A percentile compares a stretch with the other conserved stretches of the same genome.
Evolutionary conservation across 1,284 basidiomycete genomes (phyloP).

Genomic region (Trametes polyzona): DNA sequence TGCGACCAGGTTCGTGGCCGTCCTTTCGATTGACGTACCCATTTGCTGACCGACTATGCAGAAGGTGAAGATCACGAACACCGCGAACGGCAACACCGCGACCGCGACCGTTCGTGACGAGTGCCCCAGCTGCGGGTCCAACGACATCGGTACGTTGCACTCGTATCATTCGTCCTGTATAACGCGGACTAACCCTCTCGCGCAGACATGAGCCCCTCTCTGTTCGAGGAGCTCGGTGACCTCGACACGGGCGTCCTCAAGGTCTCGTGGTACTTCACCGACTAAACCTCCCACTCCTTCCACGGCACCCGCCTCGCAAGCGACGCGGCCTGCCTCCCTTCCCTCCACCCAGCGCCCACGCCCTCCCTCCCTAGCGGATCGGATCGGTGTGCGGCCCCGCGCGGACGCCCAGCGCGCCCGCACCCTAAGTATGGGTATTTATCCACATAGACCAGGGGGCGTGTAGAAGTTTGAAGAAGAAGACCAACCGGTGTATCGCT

Average conservation of each 20-base stretch:
- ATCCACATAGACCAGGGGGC: conserved; percentile 4
- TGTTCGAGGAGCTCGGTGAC: conserved; percentile 28
- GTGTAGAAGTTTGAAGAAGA: background rate
- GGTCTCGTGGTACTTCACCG: conserved; percentile 28
- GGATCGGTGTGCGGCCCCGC: background rate
- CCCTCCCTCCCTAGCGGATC: conserved; percentile 6
- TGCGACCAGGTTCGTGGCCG: conserved; percentile 18
- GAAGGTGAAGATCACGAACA: conserved; percentile 23
- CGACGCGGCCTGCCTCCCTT: background rate
- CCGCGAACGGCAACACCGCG: conserved; percentile 22
- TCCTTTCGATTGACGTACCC: background rate
- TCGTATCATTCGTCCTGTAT: background rate
- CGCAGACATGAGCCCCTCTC: conserved; percentile 31
- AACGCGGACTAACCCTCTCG: background rate
- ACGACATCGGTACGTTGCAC: conserved; percentile 23
- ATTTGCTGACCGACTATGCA: background rate
- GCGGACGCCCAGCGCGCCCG: conserved; percentile 2
- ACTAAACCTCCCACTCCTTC: background rate
- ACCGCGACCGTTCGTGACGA: conserved; percentile 22
- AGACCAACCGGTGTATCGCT: conserved; percentile 7
- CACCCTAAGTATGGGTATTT: conserved; percentile 4
- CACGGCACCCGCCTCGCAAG: background rate
- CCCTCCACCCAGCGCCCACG: background rate
- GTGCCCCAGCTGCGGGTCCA: conserved; percentile 22
- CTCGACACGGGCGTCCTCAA: conserved; percentile 26